Percentiles rank a stretch among this genome's conserved stretches.
Conservation (phyloP, 2,329 filamentous ascomycete species). For the Botrytis paeoniae region DNA sequence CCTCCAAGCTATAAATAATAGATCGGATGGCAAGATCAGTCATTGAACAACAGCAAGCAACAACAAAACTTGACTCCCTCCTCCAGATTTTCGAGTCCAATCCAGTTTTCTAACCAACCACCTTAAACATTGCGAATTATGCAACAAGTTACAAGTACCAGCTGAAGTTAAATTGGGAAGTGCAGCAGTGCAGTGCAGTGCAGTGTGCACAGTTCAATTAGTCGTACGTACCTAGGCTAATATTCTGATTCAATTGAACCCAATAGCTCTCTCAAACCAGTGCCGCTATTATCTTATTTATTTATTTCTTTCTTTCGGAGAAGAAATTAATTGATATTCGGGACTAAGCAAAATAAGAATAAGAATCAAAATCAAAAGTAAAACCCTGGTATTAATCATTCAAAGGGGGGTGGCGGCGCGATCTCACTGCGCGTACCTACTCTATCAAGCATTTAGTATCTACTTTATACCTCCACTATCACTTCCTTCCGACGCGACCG, state of each 20-base stretch:
- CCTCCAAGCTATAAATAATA: neutral
- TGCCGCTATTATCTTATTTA: neutral
- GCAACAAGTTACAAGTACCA: neutral
- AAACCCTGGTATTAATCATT: neutral
- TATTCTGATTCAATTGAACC: neutral
- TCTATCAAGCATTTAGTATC: neutral
- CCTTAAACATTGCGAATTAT: neutral
- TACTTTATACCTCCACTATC: neutral
- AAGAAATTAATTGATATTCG: neutral
- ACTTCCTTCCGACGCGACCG: neutral
- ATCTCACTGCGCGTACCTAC: neutral
- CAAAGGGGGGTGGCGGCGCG: conserved; percentile 1
- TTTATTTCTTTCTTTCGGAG: neutral
- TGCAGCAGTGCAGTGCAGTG: neutral
- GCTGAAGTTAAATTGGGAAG: neutral
- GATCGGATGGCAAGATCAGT: neutral
- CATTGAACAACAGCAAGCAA: conserved; percentile 1
- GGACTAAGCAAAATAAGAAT: neutral
- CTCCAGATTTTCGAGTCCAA: neutral
- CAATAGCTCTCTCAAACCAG: neutral
- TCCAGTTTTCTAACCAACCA: neutral
- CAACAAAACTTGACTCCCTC: neutral
- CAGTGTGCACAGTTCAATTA: neutral
- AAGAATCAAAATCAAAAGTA: neutral
- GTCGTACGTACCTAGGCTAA: neutral